These are phyloP conservation scores for Oryza punctata DNA, from an alignment of 176 grass and related monocot genomes.

Conservation along the genomic window DNA sequence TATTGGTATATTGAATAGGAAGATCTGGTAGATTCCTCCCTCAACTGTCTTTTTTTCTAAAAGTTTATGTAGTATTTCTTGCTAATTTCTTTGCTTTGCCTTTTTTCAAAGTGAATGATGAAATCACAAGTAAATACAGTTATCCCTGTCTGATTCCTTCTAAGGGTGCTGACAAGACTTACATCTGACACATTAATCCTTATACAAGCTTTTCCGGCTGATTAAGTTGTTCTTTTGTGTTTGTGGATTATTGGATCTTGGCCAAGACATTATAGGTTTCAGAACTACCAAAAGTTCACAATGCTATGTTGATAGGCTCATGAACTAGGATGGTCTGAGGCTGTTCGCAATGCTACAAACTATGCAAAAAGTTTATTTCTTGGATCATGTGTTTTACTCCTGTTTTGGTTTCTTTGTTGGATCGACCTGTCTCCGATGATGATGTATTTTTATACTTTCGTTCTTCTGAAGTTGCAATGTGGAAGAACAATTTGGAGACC, in stretches of 20 bases:
- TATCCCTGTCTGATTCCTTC: constrained; percentile 76
- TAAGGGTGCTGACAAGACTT: constrained; percentile 61
- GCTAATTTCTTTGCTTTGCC: accelerated
- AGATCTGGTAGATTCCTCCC: constrained; percentile 34
- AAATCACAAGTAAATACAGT: constrained; percentile 61
- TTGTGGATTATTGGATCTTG: not conserved
- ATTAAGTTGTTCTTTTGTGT: not conserved
- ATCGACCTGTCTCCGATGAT: constrained; percentile 25
- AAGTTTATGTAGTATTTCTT: not conserved
- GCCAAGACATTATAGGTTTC: constrained; percentile 50
- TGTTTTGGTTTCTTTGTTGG: not conserved
- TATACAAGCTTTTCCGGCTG: not conserved
- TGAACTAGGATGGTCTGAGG: constrained; percentile 89
- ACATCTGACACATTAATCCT: constrained; percentile 46
- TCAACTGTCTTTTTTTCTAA: not conserved
- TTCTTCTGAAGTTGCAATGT: constrained; percentile 39
- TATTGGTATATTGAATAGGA: no score
- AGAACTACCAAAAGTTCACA: no score
- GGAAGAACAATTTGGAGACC: constrained; percentile 53
- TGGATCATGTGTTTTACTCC: not conserved
- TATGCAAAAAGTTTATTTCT: not conserved
- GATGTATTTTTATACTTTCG: constrained; percentile 43
- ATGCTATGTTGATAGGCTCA: constrained; percentile 64
- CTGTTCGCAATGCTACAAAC: not conserved
- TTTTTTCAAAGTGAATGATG: constrained; percentile 52